These are phyloP conservation scores for Lyophyllum semitale DNA, from an alignment of 768 basidiomycete genomes.

Conservation along the genomic window DNA sequence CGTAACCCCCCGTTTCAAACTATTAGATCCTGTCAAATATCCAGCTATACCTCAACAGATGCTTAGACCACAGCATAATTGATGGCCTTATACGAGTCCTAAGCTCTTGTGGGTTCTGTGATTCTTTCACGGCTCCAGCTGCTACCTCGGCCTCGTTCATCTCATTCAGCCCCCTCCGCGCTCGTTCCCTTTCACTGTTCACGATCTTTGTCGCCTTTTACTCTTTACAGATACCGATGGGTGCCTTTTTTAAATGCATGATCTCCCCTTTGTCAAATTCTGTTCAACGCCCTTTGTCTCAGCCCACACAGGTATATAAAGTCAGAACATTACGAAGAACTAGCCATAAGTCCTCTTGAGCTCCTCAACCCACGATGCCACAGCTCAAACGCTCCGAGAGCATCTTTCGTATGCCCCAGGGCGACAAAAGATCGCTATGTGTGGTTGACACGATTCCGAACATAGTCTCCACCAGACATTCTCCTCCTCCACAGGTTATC, in stretches of 20 bases:
- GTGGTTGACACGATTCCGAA: neutral
- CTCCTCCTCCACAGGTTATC: constrained; percentile 1
- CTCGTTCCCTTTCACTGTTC: neutral
- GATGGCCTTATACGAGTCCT: too few species aligned
- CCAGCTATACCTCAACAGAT: too few species aligned
- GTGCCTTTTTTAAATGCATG: too few species aligned
- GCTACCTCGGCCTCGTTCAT: too few species aligned
- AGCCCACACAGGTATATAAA: neutral
- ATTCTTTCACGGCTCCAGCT: too few species aligned
- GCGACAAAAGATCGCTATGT: neutral
- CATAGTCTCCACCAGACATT: neutral
- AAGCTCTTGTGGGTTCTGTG: too few species aligned
- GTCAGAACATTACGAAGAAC: neutral
- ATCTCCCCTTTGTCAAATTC: neutral
- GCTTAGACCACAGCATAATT: too few species aligned
- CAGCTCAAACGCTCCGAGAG: constrained; percentile 1
- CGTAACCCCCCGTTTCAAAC: too few species aligned
- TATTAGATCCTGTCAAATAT: too few species aligned
- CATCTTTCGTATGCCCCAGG: neutral
- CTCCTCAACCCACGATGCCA: neutral
- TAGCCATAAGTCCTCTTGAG: neutral
- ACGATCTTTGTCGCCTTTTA: neutral
- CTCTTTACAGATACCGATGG: too few species aligned
- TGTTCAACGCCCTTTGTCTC: neutral
- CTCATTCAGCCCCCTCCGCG: too few species aligned